Evolutionary conservation across 345 rosid species (phyloP), one percentile per base, ranked within the genome.

Genomic region (Euphorbia pulcherrima): DNA sequence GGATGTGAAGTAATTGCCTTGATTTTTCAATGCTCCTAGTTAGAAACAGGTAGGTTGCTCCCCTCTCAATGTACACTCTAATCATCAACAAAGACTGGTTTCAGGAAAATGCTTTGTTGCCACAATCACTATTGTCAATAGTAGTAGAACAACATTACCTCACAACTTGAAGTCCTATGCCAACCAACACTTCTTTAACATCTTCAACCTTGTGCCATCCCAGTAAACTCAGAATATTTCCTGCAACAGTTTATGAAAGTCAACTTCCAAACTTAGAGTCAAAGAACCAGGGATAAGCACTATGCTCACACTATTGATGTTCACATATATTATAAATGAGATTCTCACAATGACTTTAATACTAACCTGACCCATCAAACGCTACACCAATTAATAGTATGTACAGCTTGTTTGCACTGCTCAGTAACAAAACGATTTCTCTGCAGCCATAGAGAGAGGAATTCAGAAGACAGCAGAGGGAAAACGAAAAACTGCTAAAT

Each of bases 161-260:
- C 74, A 88, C 74, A 76, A 88, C 76, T 79, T 88, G 99, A 81
- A 91, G 92, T 73, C 96, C 91, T 54, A 94, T 68, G 74, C 99
- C 94, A 47, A 89, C 79, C 52, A 82, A 65, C 70, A 89, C 83
- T 70, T 87, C 92, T 75, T 74, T 78, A 77, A 91, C 82, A 75
- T 91, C 97, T 67, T 83, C 90, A 67, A 83, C 74, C 67, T 64
- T 82, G 80, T 86, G 88, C 68, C 82, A 76, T 68, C 85, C 84
- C 76, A 89, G 81, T 73, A 89, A 79, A 77, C 87, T 90, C 71
- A 89, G 68, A 72, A 68, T 80, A 62, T 75, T 78, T 66, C 80
- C 98, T 93, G 87, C 75, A 82, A 74, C 27, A 70, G 29, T 66
- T 46, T 70, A 74, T 51, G 50, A 50, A 67, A 40, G 60, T 55